Conservation (phyloP, 2,329 filamentous ascomycete species). For the Sporothrix brunneoviolacea region DNA sequence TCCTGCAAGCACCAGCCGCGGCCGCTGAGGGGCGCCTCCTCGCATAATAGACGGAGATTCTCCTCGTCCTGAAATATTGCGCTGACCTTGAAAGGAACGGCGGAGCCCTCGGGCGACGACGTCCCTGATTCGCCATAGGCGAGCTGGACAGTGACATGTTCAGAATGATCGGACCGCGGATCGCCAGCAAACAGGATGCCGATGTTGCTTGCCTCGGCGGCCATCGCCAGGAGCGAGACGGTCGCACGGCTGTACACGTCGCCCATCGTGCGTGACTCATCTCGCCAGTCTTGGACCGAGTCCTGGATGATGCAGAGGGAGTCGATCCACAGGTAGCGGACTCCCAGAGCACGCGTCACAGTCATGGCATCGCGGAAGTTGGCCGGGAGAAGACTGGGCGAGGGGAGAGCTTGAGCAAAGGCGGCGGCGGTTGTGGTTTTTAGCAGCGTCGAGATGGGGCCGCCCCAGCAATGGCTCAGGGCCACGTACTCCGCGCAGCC, state of each 20-base stretch:
- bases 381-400: background rate
- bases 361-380: constrained; percentile 14
- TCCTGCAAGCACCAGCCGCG: constrained; percentile 9
- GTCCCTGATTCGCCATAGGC: no score
- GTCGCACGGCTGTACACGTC: constrained; percentile 17
- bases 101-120: background rate
- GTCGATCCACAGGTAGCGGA: constrained; percentile 17
- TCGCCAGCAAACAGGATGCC: no score
- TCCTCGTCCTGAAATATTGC: background rate
- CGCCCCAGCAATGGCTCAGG: constrained; percentile 13
- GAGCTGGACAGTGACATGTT: no score
- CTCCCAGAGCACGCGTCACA: constrained; percentile 1
- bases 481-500: constrained; percentile 8
- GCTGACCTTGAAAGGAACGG: background rate
- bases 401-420: background rate
- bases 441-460: background rate
- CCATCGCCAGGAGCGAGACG: constrained; percentile 14
- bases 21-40: background rate
- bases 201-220: background rate
- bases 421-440: background rate
- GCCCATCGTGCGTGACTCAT: constrained; percentile 17
- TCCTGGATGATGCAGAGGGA: constrained; percentile 18
- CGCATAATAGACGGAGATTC: background rate
- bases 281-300: constrained; percentile 9
- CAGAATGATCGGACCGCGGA: background rate